Evolutionary conservation across 2,329 filamentous ascomycete genomes (phyloP), one percentile per base, ranked within the genome.

Genomic region (Ascochyta fabae): DNA sequence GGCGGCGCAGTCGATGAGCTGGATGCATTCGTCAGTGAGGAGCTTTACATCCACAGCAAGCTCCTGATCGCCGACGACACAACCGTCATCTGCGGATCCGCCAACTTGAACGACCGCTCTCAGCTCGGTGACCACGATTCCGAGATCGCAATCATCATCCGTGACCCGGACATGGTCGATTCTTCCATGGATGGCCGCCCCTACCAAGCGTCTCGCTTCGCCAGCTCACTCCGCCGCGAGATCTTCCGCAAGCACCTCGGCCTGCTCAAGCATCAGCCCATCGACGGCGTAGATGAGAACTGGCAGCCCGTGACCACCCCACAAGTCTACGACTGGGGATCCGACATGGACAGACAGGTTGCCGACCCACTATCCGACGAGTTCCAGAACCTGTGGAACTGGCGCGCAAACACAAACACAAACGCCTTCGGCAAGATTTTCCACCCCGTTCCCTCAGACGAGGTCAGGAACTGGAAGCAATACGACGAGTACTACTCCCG

Each of bases 211-310:
- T 88, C 87, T 8, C 83, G 84, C 53, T 93, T 94, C 69, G 92
- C 92, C 1, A 81, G 91, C 5, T 91, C 88, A 1, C 87, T 97
- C 10, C 89, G 94, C 22, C 86, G 93, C 33, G 87, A 92, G 72
- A 85, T 97, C 60, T 96, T 91, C 86, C 87, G 93, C 64, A 96
- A 97, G 79, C 94, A 97, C 72, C 84, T 97, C 1, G 94, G 94
- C 39, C 83, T 96, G 8, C 81, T 96, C 9, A 88, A 84, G 4
- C 84, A 90, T 0, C 92, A 97, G 71, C 80, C 87, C 16, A 81
- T 88, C 56, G 84, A 92, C 52, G 78, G 73, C 6, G 83, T 83
- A 12, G 78, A 86, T 46, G 76, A 79, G 24, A 87, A 87, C 70
- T 86, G 78, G 63, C 77, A 84, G 58, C 85, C 84, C 0, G 80